Base-by-base conservation (phyloP, 768 basidiomycete genomes). In the Xerocomellus amylosporus region DNA sequence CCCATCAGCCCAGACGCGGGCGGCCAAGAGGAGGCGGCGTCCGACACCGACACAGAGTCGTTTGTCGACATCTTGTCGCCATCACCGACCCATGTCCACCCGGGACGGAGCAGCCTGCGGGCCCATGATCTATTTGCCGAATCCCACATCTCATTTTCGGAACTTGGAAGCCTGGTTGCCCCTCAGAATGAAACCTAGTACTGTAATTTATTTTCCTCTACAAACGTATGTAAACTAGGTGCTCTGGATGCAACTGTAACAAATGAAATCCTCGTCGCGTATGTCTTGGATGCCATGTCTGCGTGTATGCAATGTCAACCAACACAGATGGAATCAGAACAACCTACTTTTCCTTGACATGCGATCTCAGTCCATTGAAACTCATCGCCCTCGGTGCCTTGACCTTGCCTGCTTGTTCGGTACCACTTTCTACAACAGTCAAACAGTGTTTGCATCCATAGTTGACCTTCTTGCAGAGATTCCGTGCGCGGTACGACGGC, bases 321-420 rank as follows among this genome's bases (percentile, higher is more conserved):
- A 22, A 45, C 5, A 40, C 40, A 31, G 20, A 54, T 24, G 30
- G 20, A 38, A 31, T 12, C 13, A 40, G 10, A 39, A 65, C 81
- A 39, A 65, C 81, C 58, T 57, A 87, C 87, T 81, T 86, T 58
- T 70, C 76, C 61, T 84, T 85, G 54, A 81, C 60, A 58, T 89
- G 87, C 22, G 84, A 86, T 38, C 80, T 71, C 48, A 88, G 59
- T 3, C 81, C 86, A 55, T 86, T 69, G 59, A 85, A 84, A 4
- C 58, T 65, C 66, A 82, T 79, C 51, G 68, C 54, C 46, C 71
- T 71, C 13, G 12, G 33, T 30, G 48, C 51, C 33, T 47, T 49
- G 34, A 20, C 22, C 14, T 24, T 24, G 24, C 24, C 24, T 24
- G 24, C 24, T 24, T 24, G 24, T 51, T 37, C 53, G 30, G 30